Conservation (phyloP, 768 basidiomycete species). For the Cantharellus anzutake region DNA sequence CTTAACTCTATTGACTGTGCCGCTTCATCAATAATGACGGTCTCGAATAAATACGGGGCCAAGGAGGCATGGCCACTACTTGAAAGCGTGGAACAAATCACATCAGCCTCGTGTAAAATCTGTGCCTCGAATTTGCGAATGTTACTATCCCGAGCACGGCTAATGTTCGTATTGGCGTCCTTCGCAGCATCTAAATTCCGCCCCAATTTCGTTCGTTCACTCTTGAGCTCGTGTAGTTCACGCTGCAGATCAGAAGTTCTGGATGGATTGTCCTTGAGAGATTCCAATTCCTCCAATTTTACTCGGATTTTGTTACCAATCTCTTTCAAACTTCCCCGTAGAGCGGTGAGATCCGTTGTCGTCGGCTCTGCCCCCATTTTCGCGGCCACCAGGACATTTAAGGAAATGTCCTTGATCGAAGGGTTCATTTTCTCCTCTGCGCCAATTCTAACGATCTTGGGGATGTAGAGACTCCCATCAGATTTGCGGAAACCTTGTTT, state of each 20-base stretch:
- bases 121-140: slow-evolving; percentile 53
- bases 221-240: slow-evolving; percentile 48
- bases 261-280: slow-evolving; percentile 9
- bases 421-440: slow-evolving; percentile 52
- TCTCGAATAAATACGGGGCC: slow-evolving; percentile 73
- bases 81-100: slow-evolving; percentile 85
- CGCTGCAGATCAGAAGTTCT: slow-evolving; percentile 17
- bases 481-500: slow-evolving; percentile 54
- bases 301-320: slow-evolving; percentile 31
- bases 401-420: slow-evolving; percentile 65
- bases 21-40: slow-evolving; percentile 95
- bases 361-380: slow-evolving; percentile 19
- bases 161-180: slow-evolving; percentile 67
- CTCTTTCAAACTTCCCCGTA: slow-evolving; percentile 47
- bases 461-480: slow-evolving; percentile 30
- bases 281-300: slow-evolving; percentile 20
- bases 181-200: slow-evolving; percentile 56
- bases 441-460: slow-evolving; percentile 85
- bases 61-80: slow-evolving; percentile 83
- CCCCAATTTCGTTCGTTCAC: slow-evolving; percentile 41
- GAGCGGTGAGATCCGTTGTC: slow-evolving; percentile 29
- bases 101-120: slow-evolving; percentile 74
- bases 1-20: slow-evolving; percentile 93
- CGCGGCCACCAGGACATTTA: slow-evolving; percentile 53
- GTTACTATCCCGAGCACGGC: slow-evolving; percentile 63